Conservation (phyloP, 768 basidiomycete genomes). For the Rhodocollybia butyracea region DNA sequence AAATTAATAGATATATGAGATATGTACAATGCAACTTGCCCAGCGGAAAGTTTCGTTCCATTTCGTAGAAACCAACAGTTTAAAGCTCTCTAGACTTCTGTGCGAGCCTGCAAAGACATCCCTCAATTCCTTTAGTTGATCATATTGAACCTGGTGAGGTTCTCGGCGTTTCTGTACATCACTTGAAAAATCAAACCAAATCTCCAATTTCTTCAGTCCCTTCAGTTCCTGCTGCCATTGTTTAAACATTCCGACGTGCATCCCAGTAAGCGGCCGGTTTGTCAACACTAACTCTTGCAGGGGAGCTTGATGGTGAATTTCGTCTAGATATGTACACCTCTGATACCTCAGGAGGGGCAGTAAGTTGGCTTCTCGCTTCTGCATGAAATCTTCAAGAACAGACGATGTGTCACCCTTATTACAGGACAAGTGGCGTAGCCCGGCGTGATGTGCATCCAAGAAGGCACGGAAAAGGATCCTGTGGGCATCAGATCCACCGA, state of each 20-base stretch:
- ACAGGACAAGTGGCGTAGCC: neutral
- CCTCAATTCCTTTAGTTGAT: neutral
- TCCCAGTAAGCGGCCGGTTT: neutral
- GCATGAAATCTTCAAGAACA: too few relatives aligned
- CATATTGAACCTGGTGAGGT: neutral
- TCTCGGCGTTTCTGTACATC: neutral
- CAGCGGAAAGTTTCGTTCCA: neutral
- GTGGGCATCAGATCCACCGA: neutral
- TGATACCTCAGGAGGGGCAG: neutral
- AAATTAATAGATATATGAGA: neutral
- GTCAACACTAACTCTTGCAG: neutral
- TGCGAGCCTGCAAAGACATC: neutral
- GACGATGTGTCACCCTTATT: neutral
- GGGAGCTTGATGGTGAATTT: neutral
- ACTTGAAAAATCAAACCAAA: conserved; percentile 3
- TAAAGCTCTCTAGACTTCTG: neutral
- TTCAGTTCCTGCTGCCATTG: neutral
- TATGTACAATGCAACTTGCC: neutral
- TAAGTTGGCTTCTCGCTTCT: neutral
- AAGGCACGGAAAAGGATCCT: neutral
- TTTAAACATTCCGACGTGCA: neutral
- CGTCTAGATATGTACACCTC: neutral
- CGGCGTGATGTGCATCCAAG: neutral
- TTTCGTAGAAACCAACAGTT: neutral
- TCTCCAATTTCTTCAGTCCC: neutral